Percentiles rank a stretch among this genome's conserved stretches.
Evolutionary conservation across 164 flowering plant genomes (phyloP).

Genomic region (Dillenia turbinata): DNA sequence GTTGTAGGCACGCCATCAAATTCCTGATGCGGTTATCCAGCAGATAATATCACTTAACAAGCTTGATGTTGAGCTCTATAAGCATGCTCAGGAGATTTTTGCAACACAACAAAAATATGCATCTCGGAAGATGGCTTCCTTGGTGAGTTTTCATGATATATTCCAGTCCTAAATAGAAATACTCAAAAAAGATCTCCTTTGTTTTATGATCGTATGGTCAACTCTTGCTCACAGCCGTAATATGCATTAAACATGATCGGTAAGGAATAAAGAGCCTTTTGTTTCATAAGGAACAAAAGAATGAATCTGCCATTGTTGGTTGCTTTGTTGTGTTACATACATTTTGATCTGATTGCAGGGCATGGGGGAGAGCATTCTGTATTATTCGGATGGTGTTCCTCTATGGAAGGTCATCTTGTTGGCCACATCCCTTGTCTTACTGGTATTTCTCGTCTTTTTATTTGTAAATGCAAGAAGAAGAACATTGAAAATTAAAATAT

Average conservation of each 20-base stretch:
- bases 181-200: no score
- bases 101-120: slow-evolving; percentile 42
- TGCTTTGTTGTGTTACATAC: no score
- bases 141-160: slow-evolving; percentile 25
- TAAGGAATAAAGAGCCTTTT: no score
- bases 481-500: slow-evolving; percentile 60
- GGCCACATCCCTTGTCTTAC: slow-evolving; percentile 16
- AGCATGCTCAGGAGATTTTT: slow-evolving; percentile 69
- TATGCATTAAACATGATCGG: no score
- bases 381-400: slow-evolving; percentile 8
- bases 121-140: slow-evolving; percentile 14
- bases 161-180: not conserved
- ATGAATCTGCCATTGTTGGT: no score
- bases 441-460: slow-evolving; percentile 26
- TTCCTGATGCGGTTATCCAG: slow-evolving; percentile 54
- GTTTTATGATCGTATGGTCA: no score
- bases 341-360: slow-evolving; percentile 18
- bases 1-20: slow-evolving; percentile 64
- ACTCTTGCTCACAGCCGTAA: no score
- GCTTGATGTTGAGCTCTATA: slow-evolving; percentile 85
- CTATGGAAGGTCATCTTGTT: slow-evolving; percentile 29
- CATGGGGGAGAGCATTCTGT: slow-evolving; percentile 12
- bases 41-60: slow-evolving; percentile 63
- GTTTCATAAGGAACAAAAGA: no score
- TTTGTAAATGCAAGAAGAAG: slow-evolving; percentile 59